Conservation (phyloP, 2,329 filamentous ascomycete genomes). For the Nemania sp. region DNA sequence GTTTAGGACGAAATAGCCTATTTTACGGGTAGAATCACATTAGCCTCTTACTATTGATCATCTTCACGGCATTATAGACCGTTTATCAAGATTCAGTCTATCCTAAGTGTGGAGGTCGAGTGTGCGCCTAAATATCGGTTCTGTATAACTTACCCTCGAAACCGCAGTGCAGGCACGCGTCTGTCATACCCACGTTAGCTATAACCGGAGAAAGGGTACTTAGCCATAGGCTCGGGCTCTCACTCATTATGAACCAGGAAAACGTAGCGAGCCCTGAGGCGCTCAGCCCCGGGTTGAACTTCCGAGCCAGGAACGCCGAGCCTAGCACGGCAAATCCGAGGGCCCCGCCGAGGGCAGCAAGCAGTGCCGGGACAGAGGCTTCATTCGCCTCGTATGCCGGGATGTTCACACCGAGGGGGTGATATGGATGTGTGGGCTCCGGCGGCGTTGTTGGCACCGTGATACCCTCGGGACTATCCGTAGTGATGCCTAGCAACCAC, state of each 20-base stretch:
- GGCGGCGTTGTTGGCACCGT: slow-evolving; percentile 26
- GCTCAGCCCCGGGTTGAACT: slow-evolving; percentile 50
- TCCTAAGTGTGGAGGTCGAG: neutral
- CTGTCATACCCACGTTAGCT: slow-evolving; percentile 51
- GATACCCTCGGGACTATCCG: neutral
- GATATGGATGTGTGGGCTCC: slow-evolving; percentile 61
- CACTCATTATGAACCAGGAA: slow-evolving; percentile 68
- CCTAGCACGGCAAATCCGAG: slow-evolving; percentile 53
- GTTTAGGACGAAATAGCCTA: slow-evolving; percentile 81
- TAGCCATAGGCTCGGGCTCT: too few species aligned
- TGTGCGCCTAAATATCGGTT: neutral
- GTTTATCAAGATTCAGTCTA: neutral
- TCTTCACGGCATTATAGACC: neutral
- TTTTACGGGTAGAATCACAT: neutral
- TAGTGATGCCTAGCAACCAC: slow-evolving; percentile 6
- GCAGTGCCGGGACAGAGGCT: slow-evolving; percentile 54
- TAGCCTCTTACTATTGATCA: neutral
- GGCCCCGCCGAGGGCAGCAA: slow-evolving; percentile 55
- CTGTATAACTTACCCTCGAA: slow-evolving; percentile 74
- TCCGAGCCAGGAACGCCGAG: slow-evolving; percentile 50
- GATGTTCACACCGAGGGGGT: slow-evolving; percentile 58
- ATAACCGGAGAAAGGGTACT: neutral
- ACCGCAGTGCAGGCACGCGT: slow-evolving; percentile 78
- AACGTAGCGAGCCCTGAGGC: slow-evolving; percentile 58
- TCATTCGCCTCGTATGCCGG: slow-evolving; percentile 61